Evolutionary conservation across 352 stramenopile species (phyloP).

Genomic region (Globisporangium camurandrum): DNA sequence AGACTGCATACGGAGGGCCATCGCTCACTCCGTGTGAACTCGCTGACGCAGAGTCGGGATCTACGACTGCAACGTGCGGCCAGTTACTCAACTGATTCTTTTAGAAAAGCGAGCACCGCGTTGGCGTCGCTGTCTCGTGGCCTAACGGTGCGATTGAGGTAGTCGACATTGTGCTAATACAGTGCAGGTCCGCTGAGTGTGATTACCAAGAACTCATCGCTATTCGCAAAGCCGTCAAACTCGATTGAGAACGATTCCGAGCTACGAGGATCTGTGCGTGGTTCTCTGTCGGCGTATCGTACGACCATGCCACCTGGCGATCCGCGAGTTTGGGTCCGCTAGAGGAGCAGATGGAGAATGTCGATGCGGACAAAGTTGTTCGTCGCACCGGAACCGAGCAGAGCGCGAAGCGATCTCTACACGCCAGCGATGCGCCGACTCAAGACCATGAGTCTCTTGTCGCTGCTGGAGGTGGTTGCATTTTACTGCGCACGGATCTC

Average conservation of each 20-base stretch:
- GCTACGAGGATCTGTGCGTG: constrained; percentile 5
- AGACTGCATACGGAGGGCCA: too few relatives aligned
- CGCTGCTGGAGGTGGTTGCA: constrained; percentile 12
- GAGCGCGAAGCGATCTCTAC: background rate
- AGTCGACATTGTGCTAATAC: too few relatives aligned
- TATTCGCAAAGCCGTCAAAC: constrained; percentile 14
- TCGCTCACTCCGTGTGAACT: too few relatives aligned
- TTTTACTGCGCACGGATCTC: constrained; percentile 1
- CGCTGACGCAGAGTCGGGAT: too few relatives aligned
- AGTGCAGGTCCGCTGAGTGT: too few relatives aligned
- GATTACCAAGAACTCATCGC: constrained; percentile 19
- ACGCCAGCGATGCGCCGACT: constrained; percentile 11
- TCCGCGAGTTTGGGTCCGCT: too few relatives aligned
- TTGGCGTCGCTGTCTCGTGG: too few relatives aligned
- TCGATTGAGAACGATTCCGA: constrained; percentile 9
- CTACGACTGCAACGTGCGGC: too few relatives aligned
- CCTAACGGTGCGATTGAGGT: too few relatives aligned
- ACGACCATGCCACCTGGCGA: background rate
- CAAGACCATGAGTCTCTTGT: constrained; percentile 13
- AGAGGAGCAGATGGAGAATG: background rate
- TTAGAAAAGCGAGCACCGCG: too few relatives aligned
- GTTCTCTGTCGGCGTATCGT: constrained; percentile 2
- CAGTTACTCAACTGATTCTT: too few relatives aligned
- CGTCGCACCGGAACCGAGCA: background rate
- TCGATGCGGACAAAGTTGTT: background rate